Percentiles rank a stretch among this genome's conserved stretches.
Evolutionary conservation across 129 eudicot genomes (phyloP).

Genomic region (Dittrichia graveolens): DNA sequence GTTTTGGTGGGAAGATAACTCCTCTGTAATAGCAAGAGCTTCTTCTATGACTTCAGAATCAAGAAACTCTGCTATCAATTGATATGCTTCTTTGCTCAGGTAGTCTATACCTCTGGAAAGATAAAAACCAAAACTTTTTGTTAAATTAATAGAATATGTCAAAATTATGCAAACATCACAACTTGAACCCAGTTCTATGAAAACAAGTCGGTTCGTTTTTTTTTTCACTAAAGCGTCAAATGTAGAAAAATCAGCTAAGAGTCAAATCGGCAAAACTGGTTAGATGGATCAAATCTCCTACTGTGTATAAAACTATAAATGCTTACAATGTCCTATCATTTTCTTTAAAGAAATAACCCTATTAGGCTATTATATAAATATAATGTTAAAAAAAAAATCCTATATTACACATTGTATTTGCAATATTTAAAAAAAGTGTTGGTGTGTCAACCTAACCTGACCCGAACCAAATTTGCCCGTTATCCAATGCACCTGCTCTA

Average conservation of each 20-base stretch:
- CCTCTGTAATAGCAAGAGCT: conserved; percentile 64
- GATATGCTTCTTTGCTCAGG: conserved; percentile 54
- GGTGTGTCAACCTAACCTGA: background rate
- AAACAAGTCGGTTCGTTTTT: background rate
- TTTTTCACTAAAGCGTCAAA: background rate
- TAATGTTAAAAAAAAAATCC: no score
- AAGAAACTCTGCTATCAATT: conserved; percentile 61
- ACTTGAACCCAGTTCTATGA: no score
- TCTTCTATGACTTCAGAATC: conserved; percentile 57
- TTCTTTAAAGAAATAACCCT: background rate
- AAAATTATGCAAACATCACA: background rate
- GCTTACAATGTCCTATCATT: background rate
- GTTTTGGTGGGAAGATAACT: conserved; percentile 43
- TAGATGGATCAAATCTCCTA: background rate
- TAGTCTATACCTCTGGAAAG: conserved; percentile 42
- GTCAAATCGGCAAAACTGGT: background rate
- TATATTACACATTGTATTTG: background rate
- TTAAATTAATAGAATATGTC: background rate
- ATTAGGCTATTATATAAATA: background rate
- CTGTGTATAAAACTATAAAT: background rate
- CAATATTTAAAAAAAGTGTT: background rate
- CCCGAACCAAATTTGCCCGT: background rate
- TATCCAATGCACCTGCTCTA: background rate
- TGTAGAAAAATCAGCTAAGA: background rate
- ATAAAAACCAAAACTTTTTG: background rate